phyloP scores from a whole-genome alignment of 1,284 basidiomycete genomes.

The Naganishia cerealis region DNA sequence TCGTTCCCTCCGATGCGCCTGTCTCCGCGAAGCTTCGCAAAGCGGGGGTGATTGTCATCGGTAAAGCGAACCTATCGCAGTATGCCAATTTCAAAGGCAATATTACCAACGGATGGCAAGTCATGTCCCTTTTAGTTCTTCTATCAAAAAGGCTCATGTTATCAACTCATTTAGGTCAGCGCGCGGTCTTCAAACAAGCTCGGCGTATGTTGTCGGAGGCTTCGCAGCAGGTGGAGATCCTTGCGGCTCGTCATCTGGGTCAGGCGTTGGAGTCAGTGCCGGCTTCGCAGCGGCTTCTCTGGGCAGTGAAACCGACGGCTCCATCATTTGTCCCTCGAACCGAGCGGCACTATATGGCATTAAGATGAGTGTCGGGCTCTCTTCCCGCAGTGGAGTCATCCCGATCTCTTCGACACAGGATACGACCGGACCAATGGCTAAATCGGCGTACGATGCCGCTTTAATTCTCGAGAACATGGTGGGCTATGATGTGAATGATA shows the following conservation, averaged over 20 bases:
- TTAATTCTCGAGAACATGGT: constrained; percentile 41
- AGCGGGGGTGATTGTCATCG: constrained; percentile 43
- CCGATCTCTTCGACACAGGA: constrained; percentile 41
- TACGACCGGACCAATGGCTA: constrained; percentile 42
- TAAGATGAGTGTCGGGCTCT: constrained; percentile 39
- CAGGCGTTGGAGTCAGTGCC: constrained; percentile 38
- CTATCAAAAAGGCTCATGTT: constrained; percentile 36
- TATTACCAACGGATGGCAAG: constrained; percentile 38
- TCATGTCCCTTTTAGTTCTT: background rate
- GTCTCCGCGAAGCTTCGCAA: constrained; percentile 33
- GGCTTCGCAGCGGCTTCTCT: constrained; percentile 39
- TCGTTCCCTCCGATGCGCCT: constrained; percentile 28
- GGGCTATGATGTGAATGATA: constrained; percentile 34
- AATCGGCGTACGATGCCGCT: constrained; percentile 40
- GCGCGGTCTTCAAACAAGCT: constrained; percentile 38
- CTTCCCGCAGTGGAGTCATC: constrained; percentile 38
- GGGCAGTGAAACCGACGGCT: constrained; percentile 40
- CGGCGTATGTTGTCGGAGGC: constrained; percentile 42
- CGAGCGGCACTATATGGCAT: constrained; percentile 41
- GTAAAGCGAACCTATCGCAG: constrained; percentile 46
- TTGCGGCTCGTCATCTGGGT: constrained; percentile 38
- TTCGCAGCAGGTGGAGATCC: constrained; percentile 40
- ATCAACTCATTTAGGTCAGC: constrained; percentile 18
- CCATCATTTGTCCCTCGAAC: constrained; percentile 38
- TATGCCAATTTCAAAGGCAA: constrained; percentile 38